Conservation (phyloP, 768 basidiomycete species). For the Naganishia vishniacii region DNA sequence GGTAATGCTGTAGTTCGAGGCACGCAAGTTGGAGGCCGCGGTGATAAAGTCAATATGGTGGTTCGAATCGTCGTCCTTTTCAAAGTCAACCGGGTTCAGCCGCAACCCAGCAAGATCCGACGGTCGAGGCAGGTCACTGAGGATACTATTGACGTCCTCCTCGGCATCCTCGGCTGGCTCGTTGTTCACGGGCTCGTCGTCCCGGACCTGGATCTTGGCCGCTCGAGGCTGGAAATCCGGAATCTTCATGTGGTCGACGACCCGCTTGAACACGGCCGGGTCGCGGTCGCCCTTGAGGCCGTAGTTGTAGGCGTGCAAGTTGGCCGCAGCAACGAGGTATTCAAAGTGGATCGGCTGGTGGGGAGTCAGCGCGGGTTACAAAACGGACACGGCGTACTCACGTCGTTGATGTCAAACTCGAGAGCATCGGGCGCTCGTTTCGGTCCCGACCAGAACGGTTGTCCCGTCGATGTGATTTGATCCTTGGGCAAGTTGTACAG, state of each 20-base stretch:
- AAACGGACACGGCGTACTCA: conserved; percentile 51
- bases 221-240: conserved; percentile 90
- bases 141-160: conserved; percentile 54
- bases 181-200: conserved; percentile 73
- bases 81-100: conserved; percentile 89
- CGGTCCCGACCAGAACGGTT: conserved; percentile 98
- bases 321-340: conserved; percentile 87
- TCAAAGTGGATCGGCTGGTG: conserved; percentile 74
- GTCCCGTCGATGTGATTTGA: conserved; percentile 79
- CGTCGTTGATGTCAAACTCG: conserved; percentile 77
- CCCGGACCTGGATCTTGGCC: conserved; percentile 86
- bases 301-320: conserved; percentile 96
- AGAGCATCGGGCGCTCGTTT: conserved; percentile 93
- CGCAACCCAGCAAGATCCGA: conserved; percentile 94
- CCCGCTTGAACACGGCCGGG: conserved; percentile 69
- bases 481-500: conserved; percentile 93
- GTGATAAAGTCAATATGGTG: conserved; percentile 99
- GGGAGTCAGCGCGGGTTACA: not conserved
- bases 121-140: conserved; percentile 73
- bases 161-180: conserved; percentile 53
- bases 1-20: conserved; percentile 85
- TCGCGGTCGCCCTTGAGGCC: conserved; percentile 86
- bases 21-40: conserved; percentile 91
- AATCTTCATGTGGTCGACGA: conserved; percentile 74
- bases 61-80: conserved; percentile 98